A percentile compares a stretch with the other conserved stretches of the same genome.
These are phyloP conservation scores for Tetraselmis striata DNA, from an alignment of 139 green algal genomes.

Conservation along the genomic window DNA sequence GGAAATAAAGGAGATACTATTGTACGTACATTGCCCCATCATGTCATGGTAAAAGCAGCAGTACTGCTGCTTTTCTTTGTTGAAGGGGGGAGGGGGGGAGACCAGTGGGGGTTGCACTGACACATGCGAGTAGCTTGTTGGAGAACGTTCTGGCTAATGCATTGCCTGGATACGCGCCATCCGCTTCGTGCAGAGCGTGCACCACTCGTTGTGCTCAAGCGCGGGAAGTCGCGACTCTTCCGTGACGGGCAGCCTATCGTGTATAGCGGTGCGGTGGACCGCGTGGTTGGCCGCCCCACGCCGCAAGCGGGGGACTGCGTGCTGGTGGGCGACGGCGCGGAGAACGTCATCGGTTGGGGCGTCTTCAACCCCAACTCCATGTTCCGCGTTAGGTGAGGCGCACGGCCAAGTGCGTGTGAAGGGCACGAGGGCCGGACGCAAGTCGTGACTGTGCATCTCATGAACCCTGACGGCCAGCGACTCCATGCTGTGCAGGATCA, in stretches of 20 bases:
- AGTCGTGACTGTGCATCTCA: background rate
- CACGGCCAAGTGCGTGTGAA: background rate
- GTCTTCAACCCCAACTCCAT: slow-evolving; percentile 74
- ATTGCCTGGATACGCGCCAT: no score
- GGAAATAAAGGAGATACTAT: no score
- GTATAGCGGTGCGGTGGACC: slow-evolving; percentile 63
- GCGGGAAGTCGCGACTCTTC: slow-evolving; percentile 65
- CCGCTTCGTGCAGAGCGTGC: no score
- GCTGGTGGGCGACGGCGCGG: slow-evolving; percentile 42
- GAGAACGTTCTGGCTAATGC: no score
- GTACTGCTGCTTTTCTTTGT: no score
- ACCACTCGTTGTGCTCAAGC: slow-evolving; percentile 53
- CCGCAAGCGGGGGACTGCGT: slow-evolving; percentile 53
- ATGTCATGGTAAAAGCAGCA: no score
- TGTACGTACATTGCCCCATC: no score
- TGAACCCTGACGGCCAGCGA: no score
- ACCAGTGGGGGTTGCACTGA: no score
- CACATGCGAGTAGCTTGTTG: no score
- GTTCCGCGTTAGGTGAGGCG: slow-evolving; percentile 60
- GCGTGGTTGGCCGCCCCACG: slow-evolving; percentile 37
- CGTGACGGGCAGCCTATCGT: slow-evolving; percentile 36
- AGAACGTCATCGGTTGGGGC: slow-evolving; percentile 58
- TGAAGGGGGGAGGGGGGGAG: no score
- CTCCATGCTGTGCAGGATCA: slow-evolving; percentile 35
- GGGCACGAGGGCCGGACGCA: background rate